A percentile compares a stretch with the other conserved stretches of the same genome.
Evolutionary conservation across 257 asterid genomes (phyloP).

Genomic region (Forsythia viridissima): DNA sequence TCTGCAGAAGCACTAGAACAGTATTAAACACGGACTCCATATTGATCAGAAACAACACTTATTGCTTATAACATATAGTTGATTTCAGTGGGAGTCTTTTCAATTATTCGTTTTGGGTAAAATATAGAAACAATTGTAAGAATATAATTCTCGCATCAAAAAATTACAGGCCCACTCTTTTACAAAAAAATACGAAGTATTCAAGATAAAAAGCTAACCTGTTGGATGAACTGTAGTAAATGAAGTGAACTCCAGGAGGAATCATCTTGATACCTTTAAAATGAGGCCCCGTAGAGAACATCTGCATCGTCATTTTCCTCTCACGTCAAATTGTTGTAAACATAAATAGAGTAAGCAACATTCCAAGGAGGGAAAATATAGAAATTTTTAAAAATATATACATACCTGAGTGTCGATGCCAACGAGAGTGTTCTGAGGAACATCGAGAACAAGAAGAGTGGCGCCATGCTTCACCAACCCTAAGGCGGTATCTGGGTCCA

Average conservation of each 20-base stretch:
- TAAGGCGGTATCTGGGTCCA: constrained; percentile 75
- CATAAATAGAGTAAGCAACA: neutral
- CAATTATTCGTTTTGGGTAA: neutral
- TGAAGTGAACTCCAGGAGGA: constrained; percentile 87
- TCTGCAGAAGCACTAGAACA: constrained; percentile 43
- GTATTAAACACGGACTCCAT: neutral
- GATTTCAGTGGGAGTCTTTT: neutral
- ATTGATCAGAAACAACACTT: constrained; percentile 7
- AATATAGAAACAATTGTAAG: neutral
- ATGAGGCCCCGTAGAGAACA: constrained; percentile 78
- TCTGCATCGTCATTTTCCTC: constrained; percentile 40
- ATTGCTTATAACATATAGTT: neutral
- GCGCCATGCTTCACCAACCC: constrained; percentile 69
- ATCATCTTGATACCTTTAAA: constrained; percentile 93
- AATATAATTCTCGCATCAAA: neutral
- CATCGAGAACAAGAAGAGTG: constrained; percentile 75
- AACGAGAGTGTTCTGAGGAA: constrained; percentile 76
- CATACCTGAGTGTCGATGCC: constrained; percentile 86
- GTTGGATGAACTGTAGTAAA: constrained; percentile 73
- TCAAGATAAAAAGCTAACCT: constrained; percentile 40
- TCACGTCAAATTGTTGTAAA: neutral
- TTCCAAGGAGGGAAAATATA: neutral
- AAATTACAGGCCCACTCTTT: neutral
- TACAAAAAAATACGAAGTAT: neutral
- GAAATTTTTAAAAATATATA: neutral